Percentiles rank a stretch among this genome's conserved stretches.
These are phyloP conservation scores for Umbelopsis sp. DNA, from an alignment of 371 early-diverging fungal species.

Conservation along the genomic window DNA sequence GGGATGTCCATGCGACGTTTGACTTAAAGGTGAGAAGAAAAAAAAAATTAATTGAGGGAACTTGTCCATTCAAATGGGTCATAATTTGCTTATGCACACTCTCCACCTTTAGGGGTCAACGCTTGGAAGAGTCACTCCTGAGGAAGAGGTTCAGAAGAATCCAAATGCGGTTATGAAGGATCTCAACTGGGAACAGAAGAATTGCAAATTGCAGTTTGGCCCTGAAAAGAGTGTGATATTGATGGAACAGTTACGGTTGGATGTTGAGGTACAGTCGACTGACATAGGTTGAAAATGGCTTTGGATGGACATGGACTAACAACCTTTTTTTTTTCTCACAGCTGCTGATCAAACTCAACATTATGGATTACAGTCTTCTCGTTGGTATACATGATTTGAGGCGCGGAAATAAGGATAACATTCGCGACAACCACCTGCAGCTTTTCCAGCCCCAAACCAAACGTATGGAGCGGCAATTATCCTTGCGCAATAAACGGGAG, in stretches of 20 bases:
- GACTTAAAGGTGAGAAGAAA: slow-evolving; percentile 77
- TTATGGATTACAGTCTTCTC: slow-evolving; percentile 97
- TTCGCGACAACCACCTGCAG: slow-evolving; percentile 85
- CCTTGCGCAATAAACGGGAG: slow-evolving; percentile 42
- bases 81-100: neutral
- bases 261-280: slow-evolving; percentile 59
- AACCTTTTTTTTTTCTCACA: slow-evolving; percentile 25
- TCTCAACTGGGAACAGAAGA: slow-evolving; percentile 87
- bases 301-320: neutral
- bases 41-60: no score
- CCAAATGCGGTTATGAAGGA: slow-evolving; percentile 92
- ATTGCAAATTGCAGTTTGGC: slow-evolving; percentile 79
- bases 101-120: slow-evolving; percentile 69
- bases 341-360: slow-evolving; percentile 75
- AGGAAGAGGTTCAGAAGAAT: slow-evolving; percentile 73
- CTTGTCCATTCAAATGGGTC: no score
- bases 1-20: slow-evolving; percentile 94
- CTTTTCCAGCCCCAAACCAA: slow-evolving; percentile 59
- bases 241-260: slow-evolving; percentile 82
- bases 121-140: slow-evolving; percentile 80
- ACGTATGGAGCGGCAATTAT: slow-evolving; percentile 31
- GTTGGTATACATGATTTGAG: slow-evolving; percentile 87
- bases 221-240: slow-evolving; percentile 77
- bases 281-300: no score
- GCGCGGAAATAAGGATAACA: slow-evolving; percentile 83